Percentiles rank a stretch among this genome's conserved stretches.
phyloP scores from a whole-genome alignment of 75 land plant genomes.

The Pseudotsuga menziesii region DNA sequence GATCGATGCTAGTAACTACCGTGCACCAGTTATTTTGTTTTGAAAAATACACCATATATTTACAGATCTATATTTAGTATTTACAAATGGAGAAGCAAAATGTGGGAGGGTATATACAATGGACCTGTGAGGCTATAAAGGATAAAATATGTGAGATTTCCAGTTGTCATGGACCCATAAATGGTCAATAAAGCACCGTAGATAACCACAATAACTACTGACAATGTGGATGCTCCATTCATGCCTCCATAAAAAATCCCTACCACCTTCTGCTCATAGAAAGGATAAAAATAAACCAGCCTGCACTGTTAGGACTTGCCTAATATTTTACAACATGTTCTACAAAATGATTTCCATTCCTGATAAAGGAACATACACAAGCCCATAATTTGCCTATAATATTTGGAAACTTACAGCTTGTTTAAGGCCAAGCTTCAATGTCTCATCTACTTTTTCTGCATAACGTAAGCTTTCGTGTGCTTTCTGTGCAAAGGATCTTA shows the following conservation, averaged over 20 bases:
- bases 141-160: constrained; percentile 92
- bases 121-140: constrained; percentile 94
- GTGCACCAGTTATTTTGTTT: too few species aligned
- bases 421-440: constrained; percentile 79
- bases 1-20: not conserved
- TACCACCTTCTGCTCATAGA: constrained; percentile 56
- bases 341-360: not conserved
- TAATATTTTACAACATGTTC: not conserved
- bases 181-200: constrained; percentile 94
- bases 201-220: constrained; percentile 85
- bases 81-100: too few species aligned
- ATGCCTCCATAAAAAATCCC: constrained; percentile 87
- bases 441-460: constrained; percentile 80
- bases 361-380: not conserved
- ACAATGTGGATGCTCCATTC: constrained; percentile 89
- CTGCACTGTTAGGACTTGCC: not conserved
- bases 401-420: constrained; percentile 70
- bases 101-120: too few species aligned
- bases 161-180: constrained; percentile 74
- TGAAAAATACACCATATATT: too few species aligned
- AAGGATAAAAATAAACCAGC: not conserved
- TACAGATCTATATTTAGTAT: not conserved
- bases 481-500: constrained; percentile 97
- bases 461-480: constrained; percentile 67
- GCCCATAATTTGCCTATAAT: not conserved